phyloP scores from a whole-genome alignment of 2,329 filamentous ascomycete species.

The Apiospora pterosperma region DNA sequence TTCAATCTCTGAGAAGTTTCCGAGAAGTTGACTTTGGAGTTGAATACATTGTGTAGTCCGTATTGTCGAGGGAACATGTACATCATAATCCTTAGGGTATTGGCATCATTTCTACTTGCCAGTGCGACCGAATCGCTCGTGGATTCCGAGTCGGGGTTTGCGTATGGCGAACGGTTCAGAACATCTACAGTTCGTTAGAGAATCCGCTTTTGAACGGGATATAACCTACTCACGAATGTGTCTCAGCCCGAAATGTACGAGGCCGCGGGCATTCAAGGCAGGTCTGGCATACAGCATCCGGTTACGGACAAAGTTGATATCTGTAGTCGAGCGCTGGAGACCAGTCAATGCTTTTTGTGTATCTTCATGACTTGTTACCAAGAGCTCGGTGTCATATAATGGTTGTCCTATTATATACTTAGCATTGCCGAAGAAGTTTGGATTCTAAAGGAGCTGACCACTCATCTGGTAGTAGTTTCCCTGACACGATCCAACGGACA shows the following conservation, averaged over 20 bases:
- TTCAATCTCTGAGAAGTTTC: constrained; percentile 73
- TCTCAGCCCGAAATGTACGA: constrained; percentile 70
- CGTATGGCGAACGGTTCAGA: constrained; percentile 64
- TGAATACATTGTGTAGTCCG: constrained; percentile 88
- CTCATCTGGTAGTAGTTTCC: constrained; percentile 76
- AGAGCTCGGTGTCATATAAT: constrained; percentile 42
- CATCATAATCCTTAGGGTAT: constrained; percentile 74
- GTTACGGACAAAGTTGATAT: constrained; percentile 74
- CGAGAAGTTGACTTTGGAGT: constrained; percentile 58
- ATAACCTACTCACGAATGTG: constrained; percentile 67
- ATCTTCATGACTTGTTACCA: neutral
- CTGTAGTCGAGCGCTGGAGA: constrained; percentile 37
- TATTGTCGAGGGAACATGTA: constrained; percentile 95
- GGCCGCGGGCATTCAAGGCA: constrained; percentile 63
- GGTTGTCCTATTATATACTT: constrained; percentile 39
- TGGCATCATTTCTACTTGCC: constrained; percentile 35
- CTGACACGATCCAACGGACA: constrained; percentile 53
- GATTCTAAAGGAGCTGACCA: constrained; percentile 49
- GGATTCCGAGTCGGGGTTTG: constrained; percentile 8
- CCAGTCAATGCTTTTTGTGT: constrained; percentile 4
- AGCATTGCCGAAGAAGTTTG: neutral
- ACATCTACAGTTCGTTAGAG: constrained; percentile 57
- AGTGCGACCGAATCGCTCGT: constrained; percentile 6
- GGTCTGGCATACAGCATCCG: constrained; percentile 84
- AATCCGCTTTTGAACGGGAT: neutral